A percentile compares a stretch with the other conserved stretches of the same genome.
Evolutionary conservation across 2,329 filamentous ascomycete genomes (phyloP).

Genomic region (Scytalidium sp.): DNA sequence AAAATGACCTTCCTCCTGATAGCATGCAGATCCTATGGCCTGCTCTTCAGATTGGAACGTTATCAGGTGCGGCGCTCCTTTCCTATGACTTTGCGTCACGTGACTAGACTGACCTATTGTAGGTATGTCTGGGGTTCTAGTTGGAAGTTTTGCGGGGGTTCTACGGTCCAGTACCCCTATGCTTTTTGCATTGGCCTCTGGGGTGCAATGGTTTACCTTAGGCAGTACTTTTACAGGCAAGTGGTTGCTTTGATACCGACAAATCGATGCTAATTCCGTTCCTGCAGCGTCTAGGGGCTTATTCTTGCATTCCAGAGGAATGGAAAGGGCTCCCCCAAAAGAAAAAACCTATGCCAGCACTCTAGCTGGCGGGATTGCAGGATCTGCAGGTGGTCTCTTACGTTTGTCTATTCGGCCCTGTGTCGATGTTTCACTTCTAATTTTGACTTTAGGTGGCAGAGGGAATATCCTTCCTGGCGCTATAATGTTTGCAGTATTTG

Average conservation of each 20-base stretch:
- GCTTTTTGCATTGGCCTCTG: slow-evolving; percentile 69
- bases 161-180: slow-evolving; percentile 64
- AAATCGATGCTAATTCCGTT: background rate
- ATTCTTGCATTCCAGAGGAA: slow-evolving; percentile 44
- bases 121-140: slow-evolving; percentile 60
- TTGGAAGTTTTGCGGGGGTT: slow-evolving; percentile 69
- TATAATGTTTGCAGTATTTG: slow-evolving; percentile 56
- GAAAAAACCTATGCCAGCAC: slow-evolving; percentile 67
- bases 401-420: slow-evolving; percentile 31
- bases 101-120: slow-evolving; percentile 8
- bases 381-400: slow-evolving; percentile 57
- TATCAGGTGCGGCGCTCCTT: slow-evolving; percentile 45
- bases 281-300: slow-evolving; percentile 46
- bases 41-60: slow-evolving; percentile 57
- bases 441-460: slow-evolving; percentile 46
- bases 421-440: background rate
- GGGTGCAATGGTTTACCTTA: slow-evolving; percentile 78
- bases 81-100: slow-evolving; percentile 5
- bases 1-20: slow-evolving; percentile 35
- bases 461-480: slow-evolving; percentile 51
- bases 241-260: slow-evolving; percentile 18
- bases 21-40: slow-evolving; percentile 43
- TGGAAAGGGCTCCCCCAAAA: slow-evolving; percentile 38
- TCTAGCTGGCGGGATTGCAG: slow-evolving; percentile 69
- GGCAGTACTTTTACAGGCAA: slow-evolving; percentile 75